Percentiles rank a stretch among this genome's conserved stretches.
Evolutionary conservation across 164 flowering plant species (phyloP).

Genomic region (grape (Vitis vinifera)): DNA sequence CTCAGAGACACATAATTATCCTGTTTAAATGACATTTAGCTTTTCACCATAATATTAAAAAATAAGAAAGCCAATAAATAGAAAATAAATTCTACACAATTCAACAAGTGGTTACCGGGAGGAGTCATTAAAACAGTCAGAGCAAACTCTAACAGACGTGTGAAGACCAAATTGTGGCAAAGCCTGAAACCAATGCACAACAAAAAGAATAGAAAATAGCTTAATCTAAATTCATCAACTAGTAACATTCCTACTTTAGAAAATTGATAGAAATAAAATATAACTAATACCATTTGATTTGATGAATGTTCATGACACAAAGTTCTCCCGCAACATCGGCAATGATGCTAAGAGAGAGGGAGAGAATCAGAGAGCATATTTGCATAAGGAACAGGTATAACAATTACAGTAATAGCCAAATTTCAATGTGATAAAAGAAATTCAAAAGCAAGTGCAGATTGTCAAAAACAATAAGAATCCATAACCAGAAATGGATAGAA

Average conservation of each 20-base stretch:
- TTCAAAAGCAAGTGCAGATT: not conserved
- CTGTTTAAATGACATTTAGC: not conserved
- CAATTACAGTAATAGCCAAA: not conserved
- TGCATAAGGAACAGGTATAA: not conserved
- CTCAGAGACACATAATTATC: not conserved
- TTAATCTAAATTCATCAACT: not conserved
- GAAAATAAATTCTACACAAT: not conserved
- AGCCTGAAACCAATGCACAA: slow-evolving; percentile 35
- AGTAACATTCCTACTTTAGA: not conserved
- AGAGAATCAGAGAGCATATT: not conserved
- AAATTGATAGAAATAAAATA: not conserved
- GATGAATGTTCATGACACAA: slow-evolving; percentile 73
- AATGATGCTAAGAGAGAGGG: slow-evolving; percentile 53
- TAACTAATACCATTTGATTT: slow-evolving; percentile 48
- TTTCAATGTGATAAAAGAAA: not conserved
- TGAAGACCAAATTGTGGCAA: slow-evolving; percentile 63
- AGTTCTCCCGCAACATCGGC: slow-evolving; percentile 74
- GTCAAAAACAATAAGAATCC: not conserved
- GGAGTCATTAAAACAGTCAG: slow-evolving; percentile 56
- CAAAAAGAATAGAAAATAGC: slow-evolving; percentile 2
- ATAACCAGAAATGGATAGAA: not conserved
- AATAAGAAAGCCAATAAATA: not conserved
- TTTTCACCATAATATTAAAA: not conserved
- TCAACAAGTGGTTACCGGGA: slow-evolving; percentile 32
- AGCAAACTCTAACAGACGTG: slow-evolving; percentile 61